phyloP scores from a whole-genome alignment of 2,329 filamentous ascomycete species.

The Penicillium occitanis region DNA sequence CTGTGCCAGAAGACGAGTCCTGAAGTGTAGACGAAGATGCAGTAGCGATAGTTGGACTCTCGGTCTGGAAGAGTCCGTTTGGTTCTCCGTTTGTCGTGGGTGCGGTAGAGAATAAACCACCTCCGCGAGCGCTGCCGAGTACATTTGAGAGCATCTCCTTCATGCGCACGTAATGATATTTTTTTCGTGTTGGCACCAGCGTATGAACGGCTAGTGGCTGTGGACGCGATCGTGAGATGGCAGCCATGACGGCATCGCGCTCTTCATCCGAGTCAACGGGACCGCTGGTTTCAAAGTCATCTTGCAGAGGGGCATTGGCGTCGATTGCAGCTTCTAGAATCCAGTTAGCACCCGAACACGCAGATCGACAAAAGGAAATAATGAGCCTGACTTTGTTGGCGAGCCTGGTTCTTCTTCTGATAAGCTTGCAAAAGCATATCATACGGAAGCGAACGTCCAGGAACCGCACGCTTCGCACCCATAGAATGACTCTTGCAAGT shows the following conservation, averaged over 20 bases:
- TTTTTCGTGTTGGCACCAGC: slow-evolving; percentile 50
- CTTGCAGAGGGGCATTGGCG: slow-evolving; percentile 84
- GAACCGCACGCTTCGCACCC: slow-evolving; percentile 87
- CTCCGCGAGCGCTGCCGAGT: slow-evolving; percentile 51
- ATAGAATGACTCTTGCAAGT: slow-evolving; percentile 96
- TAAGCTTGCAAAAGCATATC: slow-evolving; percentile 87
- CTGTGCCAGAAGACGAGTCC: slow-evolving; percentile 26
- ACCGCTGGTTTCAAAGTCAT: slow-evolving; percentile 76
- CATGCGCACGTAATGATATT: slow-evolving; percentile 63
- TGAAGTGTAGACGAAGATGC: slow-evolving; percentile 17
- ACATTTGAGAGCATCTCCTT: slow-evolving; percentile 63
- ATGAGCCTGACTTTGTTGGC: slow-evolving; percentile 77
- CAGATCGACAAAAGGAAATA: slow-evolving; percentile 7
- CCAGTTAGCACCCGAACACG: slow-evolving; percentile 21
- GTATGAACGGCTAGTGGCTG: slow-evolving; percentile 70
- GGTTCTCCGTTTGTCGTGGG: slow-evolving; percentile 34
- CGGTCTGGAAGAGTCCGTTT: slow-evolving; percentile 36
- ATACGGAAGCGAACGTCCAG: slow-evolving; percentile 82
- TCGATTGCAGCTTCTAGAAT: slow-evolving; percentile 82
- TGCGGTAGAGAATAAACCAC: slow-evolving; percentile 46
- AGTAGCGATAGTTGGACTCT: slow-evolving; percentile 29
- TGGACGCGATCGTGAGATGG: slow-evolving; percentile 71
- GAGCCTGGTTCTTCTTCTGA: slow-evolving; percentile 98
- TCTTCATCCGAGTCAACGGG: slow-evolving; percentile 95
- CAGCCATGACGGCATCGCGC: slow-evolving; percentile 81